These are phyloP conservation scores for Nadsonia commutata DNA, from an alignment of 1,139 yeast species.

Conservation along the genomic window DNA sequence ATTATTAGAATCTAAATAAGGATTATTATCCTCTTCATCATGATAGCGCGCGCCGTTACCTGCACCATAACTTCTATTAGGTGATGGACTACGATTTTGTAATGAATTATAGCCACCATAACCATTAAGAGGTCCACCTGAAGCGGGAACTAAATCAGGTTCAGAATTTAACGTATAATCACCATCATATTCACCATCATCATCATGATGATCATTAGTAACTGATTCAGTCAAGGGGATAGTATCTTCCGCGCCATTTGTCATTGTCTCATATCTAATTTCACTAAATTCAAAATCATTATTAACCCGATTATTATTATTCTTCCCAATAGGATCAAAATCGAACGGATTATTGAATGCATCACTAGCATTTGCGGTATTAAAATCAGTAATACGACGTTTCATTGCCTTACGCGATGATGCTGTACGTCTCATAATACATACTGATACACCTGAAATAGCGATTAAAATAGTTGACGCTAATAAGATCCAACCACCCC, in stretches of 20 bases:
- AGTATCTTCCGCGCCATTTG: constrained; percentile 2
- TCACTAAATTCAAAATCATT: background rate
- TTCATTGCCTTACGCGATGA: constrained; percentile 32
- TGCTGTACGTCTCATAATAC: constrained; percentile 38
- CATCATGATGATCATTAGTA: constrained; percentile 1
- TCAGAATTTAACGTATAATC: background rate
- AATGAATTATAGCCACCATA: background rate
- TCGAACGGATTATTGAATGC: constrained; percentile 1
- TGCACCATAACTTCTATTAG: background rate
- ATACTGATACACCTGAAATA: constrained; percentile 27
- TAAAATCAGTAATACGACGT: constrained; percentile 15
- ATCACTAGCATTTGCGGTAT: constrained; percentile 8
- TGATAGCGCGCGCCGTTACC: no score
- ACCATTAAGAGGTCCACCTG: no score
- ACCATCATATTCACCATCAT: background rate
- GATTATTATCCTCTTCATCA: background rate
- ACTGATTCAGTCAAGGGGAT: constrained; percentile 3
- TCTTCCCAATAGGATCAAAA: background rate
- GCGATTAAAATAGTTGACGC: constrained; percentile 32
- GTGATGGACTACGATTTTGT: background rate
- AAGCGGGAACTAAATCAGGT: background rate
- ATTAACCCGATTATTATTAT: background rate
- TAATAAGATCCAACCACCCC: constrained; percentile 41
- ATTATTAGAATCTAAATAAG: background rate
- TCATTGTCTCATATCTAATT: background rate